These are phyloP conservation scores for Ustilago cynodontis DNA, from an alignment of 1,284 basidiomycete genomes.

Conservation along the genomic window DNA sequence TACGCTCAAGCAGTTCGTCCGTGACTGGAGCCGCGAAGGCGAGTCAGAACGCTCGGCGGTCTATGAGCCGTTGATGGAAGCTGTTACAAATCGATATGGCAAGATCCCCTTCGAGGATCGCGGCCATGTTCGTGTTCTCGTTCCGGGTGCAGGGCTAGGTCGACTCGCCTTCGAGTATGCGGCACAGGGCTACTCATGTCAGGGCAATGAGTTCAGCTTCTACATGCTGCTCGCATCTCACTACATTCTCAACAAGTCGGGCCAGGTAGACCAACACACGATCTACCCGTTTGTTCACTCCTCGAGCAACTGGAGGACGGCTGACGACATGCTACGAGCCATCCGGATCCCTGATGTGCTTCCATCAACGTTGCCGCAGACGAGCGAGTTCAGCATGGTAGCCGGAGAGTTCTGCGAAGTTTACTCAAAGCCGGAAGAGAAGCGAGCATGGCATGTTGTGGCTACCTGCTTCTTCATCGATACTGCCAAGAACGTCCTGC, in stretches of 20 bases:
- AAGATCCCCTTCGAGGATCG: constrained; percentile 28
- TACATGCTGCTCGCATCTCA: constrained; percentile 68
- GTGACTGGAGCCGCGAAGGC: constrained; percentile 66
- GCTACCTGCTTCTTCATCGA: constrained; percentile 98
- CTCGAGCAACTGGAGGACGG: constrained; percentile 62
- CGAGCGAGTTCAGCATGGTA: constrained; percentile 68
- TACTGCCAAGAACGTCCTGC: constrained; percentile 74
- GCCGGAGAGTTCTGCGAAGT: constrained; percentile 67
- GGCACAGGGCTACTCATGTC: constrained; percentile 55
- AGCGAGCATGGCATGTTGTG: constrained; percentile 86
- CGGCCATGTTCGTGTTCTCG: constrained; percentile 53
- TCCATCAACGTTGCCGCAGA: constrained; percentile 55
- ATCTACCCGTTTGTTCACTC: constrained; percentile 67
- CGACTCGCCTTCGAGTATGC: constrained; percentile 66
- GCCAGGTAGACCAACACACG: constrained; percentile 42
- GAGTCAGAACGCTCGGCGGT: constrained; percentile 51
- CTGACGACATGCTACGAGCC: constrained; percentile 59
- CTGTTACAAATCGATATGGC: constrained; percentile 46
- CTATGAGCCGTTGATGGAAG: constrained; percentile 60
- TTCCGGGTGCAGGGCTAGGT: constrained; percentile 67
- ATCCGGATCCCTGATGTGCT: constrained; percentile 65
- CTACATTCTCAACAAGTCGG: constrained; percentile 67
- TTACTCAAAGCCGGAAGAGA: constrained; percentile 74
- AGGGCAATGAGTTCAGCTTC: constrained; percentile 69
- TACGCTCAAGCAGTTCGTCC: constrained; percentile 67